Base-by-base conservation (phyloP, 2,329 filamentous ascomycete species). In the Pseudocercospora vitis region DNA sequence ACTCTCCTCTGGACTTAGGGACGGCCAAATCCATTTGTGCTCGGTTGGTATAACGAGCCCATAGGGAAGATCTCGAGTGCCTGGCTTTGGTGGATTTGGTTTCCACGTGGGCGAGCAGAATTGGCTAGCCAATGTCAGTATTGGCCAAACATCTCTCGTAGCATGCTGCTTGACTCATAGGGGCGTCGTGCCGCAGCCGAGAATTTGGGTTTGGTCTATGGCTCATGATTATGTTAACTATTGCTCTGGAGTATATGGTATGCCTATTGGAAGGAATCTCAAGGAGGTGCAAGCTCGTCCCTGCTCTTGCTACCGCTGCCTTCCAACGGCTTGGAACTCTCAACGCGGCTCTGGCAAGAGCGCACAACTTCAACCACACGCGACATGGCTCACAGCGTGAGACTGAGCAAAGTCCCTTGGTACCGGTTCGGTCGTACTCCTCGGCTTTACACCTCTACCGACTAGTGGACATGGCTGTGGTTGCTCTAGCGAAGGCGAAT, bases 351-450 rank as follows among this genome's bases (percentile, higher is more conserved):
- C 16, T 18, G 18, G 9, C 32, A 19, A n/a, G 8, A 6, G 7
- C 21, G 18, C 32, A 4, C 21, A 18, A 40, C 12, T 6, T 53
- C 46, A 53, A n/a, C 46, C 47, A 46, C 55, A 57, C 19, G 52
- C 48, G n/a, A 55, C 32, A 47, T 23, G n/a, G 12, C 23, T 39
- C 12, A 31, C 32, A 31, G 26, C 37, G 9, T 21, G 46, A 14
- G 28, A 11, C 47, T 18, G 35, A 32, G 55, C 55, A 44, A 56
- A 58, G 5, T 57, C 53, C 37, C 58, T 52, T 11, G 55, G 54
- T 23, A 59, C 28, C 7, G 60, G 61, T 50, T 61, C 55, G 3
- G 60, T 64, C 46, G 52, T 40, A 23, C 56, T 59, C 24, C 58
- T 26, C 32, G 39, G 50, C 52, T 48, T 60, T 26, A 51, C 12